These are phyloP conservation scores for Leccinum variabile DNA, from an alignment of 1,284 basidiomycete species.

Conservation along the genomic window DNA sequence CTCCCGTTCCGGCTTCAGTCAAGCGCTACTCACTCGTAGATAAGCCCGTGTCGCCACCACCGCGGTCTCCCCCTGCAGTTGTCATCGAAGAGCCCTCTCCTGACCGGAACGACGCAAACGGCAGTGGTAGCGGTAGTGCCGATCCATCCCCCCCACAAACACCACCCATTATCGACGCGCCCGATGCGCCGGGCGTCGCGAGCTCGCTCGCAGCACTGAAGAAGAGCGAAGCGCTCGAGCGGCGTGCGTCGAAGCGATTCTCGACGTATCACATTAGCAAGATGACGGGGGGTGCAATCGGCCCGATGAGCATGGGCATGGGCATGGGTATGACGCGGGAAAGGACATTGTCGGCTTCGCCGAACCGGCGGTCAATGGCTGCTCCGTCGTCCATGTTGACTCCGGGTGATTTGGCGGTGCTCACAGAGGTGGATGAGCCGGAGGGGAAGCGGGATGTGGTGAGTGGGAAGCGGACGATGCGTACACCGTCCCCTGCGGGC, in stretches of 20 bases:
- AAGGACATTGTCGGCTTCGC: conserved; percentile 35
- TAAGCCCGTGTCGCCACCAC: conserved; percentile 45
- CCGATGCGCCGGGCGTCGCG: conserved; percentile 65
- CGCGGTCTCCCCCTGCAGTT: conserved; percentile 43
- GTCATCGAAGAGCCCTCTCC: conserved; percentile 56
- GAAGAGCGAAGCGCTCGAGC: conserved; percentile 83
- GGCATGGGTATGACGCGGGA: conserved; percentile 36
- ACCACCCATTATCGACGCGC: conserved; percentile 41
- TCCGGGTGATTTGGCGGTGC: conserved; percentile 62
- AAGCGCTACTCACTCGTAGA: conserved; percentile 79
- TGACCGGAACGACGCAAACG: conserved; percentile 25
- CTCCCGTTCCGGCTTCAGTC: conserved; percentile 55
- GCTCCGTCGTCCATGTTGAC: conserved; percentile 56
- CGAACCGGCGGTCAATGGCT: conserved; percentile 65
- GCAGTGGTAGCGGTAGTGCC: conserved; percentile 16
- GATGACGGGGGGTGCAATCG: conserved; percentile 68
- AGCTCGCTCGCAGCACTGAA: conserved; percentile 88
- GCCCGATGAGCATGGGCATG: not conserved
- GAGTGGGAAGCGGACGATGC: conserved; percentile 24
- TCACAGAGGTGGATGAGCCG: conserved; percentile 67
- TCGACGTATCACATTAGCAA: conserved; percentile 95
- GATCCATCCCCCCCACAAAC: conserved; percentile 42
- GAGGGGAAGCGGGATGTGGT: conserved; percentile 31
- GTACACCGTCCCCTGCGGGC: conserved; percentile 34
- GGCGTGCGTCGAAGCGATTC: conserved; percentile 94